Base-by-base conservation (phyloP, 2,329 filamentous ascomycete genomes). In the Aureobasidium vineae region DNA sequence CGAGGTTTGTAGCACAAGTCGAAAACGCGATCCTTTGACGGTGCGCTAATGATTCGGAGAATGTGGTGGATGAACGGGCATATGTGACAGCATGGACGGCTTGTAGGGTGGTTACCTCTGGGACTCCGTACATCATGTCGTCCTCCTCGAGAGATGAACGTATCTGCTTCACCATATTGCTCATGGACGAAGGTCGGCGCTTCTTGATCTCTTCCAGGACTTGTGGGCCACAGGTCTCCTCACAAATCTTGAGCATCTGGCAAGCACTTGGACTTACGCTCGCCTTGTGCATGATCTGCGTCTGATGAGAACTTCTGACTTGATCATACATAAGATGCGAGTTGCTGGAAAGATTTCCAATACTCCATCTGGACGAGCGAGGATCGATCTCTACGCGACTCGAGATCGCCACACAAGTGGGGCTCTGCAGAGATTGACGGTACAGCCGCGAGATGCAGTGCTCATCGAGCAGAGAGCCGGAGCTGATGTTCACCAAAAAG, bases 61-160 rank as follows among this genome's bases (percentile, higher is more conserved):
- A 79, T 1, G 56, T 41, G 21, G 31, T 61, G 1, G 54, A 31
- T 19, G 63, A 43, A 13, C 47, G 53, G 1, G 81, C 83, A 68
- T 76, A 82, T 13, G 81, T 81, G 63, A 80, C 78, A 36, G 82
- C 81, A 0, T 76, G 75, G 1, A 83, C 75, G 0, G 81, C 80
- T 70, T 83, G 81, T 0, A 80, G 77, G 0, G 80, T 83, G 56
- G 78, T 77, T 36, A 77, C 78, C 26, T 77, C 70, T 0, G 81
- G 80, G 63, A 83, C 79, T 69, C n/a, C 45, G 4, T 40, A 23
- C 6, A 52, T n/a, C 64, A 82, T 78, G 68, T 78, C 80, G 61
- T 83, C 81, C 67, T 83, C 82, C 3, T 80, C 82, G 45, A 81
- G 81, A 21, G 78, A 80, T 15, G 80, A 81, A 71, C 81, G 80